These are phyloP conservation scores for Aphanomyces invadans DNA, from an alignment of 352 stramenopile genomes.

Conservation along the genomic window DNA sequence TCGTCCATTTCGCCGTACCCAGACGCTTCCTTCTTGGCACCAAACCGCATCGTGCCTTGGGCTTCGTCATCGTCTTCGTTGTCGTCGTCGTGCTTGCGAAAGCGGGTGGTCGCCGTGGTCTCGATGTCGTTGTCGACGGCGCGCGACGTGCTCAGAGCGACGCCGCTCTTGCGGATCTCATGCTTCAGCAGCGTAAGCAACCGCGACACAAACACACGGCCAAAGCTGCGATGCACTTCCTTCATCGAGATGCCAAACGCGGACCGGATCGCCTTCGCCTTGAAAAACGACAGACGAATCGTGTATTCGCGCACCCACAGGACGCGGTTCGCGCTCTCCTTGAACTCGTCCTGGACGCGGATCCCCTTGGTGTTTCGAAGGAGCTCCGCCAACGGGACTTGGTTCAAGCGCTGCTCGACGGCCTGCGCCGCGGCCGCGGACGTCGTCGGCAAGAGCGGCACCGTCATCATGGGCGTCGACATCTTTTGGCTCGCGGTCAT, in stretches of 20 bases:
- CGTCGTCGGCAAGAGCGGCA: conserved; percentile 82
- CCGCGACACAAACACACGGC: conserved; percentile 85
- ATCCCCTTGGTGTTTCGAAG: conserved; percentile 88
- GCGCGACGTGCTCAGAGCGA: conserved; percentile 39
- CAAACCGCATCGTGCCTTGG: conserved; percentile 81
- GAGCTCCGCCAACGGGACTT: conserved; percentile 90
- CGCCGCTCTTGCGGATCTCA: conserved; percentile 88
- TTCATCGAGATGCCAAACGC: conserved; percentile 94
- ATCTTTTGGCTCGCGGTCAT: conserved; percentile 98
- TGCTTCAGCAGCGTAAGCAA: conserved; percentile 91
- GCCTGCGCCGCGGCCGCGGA: conserved; percentile 47
- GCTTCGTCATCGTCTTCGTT: conserved; percentile 83
- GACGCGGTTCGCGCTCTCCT: conserved; percentile 80
- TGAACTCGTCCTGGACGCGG: conserved; percentile 87
- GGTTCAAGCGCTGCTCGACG: conserved; percentile 86
- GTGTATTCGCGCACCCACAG: conserved; percentile 96
- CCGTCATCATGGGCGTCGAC: conserved; percentile 98
- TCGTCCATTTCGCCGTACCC: conserved; percentile 92
- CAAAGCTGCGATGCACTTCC: conserved; percentile 86
- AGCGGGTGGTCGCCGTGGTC: conserved; percentile 41
- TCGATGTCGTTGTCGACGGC: conserved; percentile 43
- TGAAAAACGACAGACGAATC: conserved; percentile 92
- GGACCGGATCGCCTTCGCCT: conserved; percentile 89
- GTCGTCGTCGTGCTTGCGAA: conserved; percentile 51
- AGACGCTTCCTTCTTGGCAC: conserved; percentile 64